Conservation (phyloP, 1,139 yeast genomes). For the Hansenula lynferdii region DNA sequence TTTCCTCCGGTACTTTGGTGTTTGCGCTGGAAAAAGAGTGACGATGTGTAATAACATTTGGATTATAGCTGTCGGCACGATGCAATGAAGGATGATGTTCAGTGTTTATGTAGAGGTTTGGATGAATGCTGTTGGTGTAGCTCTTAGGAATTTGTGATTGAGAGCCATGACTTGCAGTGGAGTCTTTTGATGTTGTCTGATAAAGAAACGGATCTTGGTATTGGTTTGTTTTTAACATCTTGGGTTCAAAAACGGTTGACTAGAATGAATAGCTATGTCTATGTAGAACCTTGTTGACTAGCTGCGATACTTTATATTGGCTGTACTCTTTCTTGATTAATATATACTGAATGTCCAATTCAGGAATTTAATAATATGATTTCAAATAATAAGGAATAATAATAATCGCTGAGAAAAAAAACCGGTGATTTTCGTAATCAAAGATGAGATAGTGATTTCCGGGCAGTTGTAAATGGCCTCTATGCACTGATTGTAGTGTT, state of each 20-base stretch:
- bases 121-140: background rate
- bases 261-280: too few relatives aligned
- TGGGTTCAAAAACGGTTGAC: background rate
- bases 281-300: too few relatives aligned
- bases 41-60: background rate
- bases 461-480: too few relatives aligned
- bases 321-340: too few relatives aligned
- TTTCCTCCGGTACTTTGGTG: background rate
- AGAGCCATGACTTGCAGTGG: background rate
- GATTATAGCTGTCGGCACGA: slow-evolving; percentile 4
- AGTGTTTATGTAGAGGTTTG: slow-evolving; percentile 3
- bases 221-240: slow-evolving; percentile 1
- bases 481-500: too few relatives aligned
- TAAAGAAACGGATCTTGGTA: background rate
- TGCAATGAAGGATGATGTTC: slow-evolving; percentile 10
- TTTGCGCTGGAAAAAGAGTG: background rate
- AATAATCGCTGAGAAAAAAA: too few relatives aligned
- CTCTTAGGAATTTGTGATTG: background rate
- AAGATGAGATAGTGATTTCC: too few relatives aligned
- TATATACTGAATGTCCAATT: too few relatives aligned
- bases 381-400: too few relatives aligned
- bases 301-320: too few relatives aligned
- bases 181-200: background rate
- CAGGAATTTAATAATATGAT: too few relatives aligned
- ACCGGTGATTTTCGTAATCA: too few relatives aligned